Evolutionary conservation across 2,329 filamentous ascomycete genomes (phyloP).

Genomic region (Colletotrichum endophyticum): DNA sequence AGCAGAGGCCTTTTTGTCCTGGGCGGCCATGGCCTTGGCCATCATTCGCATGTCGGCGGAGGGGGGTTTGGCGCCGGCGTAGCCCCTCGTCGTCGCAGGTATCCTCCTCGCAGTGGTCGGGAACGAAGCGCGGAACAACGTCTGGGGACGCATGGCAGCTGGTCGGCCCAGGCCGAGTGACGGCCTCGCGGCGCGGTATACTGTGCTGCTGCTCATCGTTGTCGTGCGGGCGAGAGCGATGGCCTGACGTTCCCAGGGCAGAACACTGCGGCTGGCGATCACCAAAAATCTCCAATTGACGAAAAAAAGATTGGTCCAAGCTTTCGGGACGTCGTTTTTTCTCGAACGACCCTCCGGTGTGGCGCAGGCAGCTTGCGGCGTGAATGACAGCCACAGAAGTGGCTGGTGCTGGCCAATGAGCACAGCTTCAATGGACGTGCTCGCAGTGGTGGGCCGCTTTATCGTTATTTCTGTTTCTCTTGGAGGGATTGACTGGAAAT

Average conservation of each 20-base stretch:
- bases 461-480: background rate
- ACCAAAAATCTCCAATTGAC: slow-evolving; percentile 6
- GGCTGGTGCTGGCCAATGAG: background rate
- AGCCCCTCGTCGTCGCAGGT: background rate
- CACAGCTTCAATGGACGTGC: background rate
- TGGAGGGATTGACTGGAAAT: background rate
- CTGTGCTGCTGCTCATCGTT: background rate
- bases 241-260: background rate
- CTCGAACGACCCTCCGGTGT: background rate
- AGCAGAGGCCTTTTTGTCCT: background rate
- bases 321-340: background rate
- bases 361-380: background rate
- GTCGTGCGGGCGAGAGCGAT: background rate
- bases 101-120: slow-evolving; percentile 2
- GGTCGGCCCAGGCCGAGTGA: slow-evolving; percentile 5
- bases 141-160: background rate
- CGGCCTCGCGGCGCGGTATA: slow-evolving; percentile 16
- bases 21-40: background rate
- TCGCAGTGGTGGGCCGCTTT: background rate
- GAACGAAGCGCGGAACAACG: background rate
- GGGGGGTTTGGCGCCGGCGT: background rate
- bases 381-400: background rate
- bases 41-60: background rate
- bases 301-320: slow-evolving; percentile 8
- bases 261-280: background rate